phyloP scores from a whole-genome alignment of 75 land plant species.

The Pinus albicaulis region DNA sequence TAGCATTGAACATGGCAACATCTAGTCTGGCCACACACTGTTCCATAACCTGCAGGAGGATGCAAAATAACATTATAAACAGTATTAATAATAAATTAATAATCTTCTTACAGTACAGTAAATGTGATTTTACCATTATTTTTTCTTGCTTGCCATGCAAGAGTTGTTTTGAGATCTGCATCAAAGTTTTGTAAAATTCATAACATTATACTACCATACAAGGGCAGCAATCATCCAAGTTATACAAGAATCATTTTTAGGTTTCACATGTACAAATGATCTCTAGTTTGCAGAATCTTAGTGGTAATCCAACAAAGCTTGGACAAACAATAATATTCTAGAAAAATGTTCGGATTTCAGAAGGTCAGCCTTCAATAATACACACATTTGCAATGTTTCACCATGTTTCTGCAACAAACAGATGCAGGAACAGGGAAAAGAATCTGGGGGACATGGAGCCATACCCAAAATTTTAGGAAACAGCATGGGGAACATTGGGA shows the following conservation, averaged over 20 bases:
- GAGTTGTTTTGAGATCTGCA: no score
- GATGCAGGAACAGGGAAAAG: no score
- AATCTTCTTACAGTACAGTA: neutral
- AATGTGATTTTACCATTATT: neutral
- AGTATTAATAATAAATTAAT: neutral
- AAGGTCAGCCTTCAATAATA: neutral
- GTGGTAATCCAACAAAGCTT: no score
- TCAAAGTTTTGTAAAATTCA: neutral
- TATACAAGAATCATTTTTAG: neutral
- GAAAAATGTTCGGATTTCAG: neutral
- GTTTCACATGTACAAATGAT: neutral
- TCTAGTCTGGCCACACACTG: constrained; percentile 83
- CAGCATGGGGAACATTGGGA: no score
- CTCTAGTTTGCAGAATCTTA: neutral
- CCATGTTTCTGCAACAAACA: no score
- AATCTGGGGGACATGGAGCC: no score
- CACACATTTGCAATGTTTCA: no score
- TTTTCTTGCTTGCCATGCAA: neutral
- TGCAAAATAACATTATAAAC: neutral
- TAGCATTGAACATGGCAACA: constrained; percentile 98
- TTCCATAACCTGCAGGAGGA: constrained; percentile 66
- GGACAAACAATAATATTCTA: neutral
- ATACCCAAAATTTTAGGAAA: no score
- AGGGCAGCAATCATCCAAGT: neutral
- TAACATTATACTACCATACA: neutral